A percentile compares a stretch with the other conserved stretches of the same genome.
Evolutionary conservation across 768 basidiomycete genomes (phyloP).

Genomic region (Termitomyces sp.): DNA sequence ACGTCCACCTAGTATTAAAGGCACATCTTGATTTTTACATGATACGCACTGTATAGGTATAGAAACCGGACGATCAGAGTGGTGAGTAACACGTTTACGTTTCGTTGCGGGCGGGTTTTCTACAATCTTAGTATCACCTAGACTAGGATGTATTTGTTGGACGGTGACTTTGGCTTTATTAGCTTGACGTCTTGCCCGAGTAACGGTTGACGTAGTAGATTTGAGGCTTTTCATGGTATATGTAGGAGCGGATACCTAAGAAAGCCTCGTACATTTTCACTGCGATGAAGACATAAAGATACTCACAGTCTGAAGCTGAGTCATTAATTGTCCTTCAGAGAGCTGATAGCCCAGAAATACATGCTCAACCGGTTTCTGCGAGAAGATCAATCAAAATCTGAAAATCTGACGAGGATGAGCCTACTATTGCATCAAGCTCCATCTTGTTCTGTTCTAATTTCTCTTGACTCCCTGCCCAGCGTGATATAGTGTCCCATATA

Average conservation of each 20-base stretch:
- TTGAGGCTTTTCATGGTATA: conserved; percentile 56
- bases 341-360: conserved; percentile 55
- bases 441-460: conserved; percentile 44
- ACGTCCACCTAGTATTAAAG: conserved; percentile 74
- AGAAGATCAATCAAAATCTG: not conserved
- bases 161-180: conserved; percentile 20
- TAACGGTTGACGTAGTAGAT: conserved; percentile 30
- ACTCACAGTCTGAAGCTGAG: conserved; percentile 56
- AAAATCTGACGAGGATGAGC: not conserved
- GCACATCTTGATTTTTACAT: conserved; percentile 65
- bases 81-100: conserved; percentile 34
- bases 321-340: conserved; percentile 46
- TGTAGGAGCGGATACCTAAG: conserved; percentile 38
- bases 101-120: conserved; percentile 29
- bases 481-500: conserved; percentile 52
- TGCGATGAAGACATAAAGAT: not conserved
- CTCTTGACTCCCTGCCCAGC: conserved; percentile 57
- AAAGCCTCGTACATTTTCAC: not conserved
- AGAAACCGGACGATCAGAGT: conserved; percentile 14
- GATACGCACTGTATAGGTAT: conserved; percentile 43
- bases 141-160: conserved; percentile 2
- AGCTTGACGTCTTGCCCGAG: conserved; percentile 23
- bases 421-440: conserved; percentile 42
- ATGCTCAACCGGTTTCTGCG: conserved; percentile 36
- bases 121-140: conserved; percentile 8